Evolutionary conservation across 2,329 filamentous ascomycete species (phyloP).

Genomic region (Xylaria sp.): DNA sequence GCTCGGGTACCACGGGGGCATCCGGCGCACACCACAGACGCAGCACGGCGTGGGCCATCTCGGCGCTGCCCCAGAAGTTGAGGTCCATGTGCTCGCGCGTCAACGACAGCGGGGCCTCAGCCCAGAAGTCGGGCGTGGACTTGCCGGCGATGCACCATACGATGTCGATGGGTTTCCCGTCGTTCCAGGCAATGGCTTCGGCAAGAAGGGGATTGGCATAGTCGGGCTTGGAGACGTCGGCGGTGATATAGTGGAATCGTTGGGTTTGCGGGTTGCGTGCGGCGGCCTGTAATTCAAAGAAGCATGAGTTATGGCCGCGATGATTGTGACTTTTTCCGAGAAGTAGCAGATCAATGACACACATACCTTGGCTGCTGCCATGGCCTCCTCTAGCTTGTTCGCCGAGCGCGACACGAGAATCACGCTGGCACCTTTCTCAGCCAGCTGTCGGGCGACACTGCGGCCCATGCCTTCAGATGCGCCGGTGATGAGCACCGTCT

Average conservation of each 20-base stretch:
- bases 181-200: conserved; percentile 83
- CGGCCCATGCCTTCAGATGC: conserved; percentile 94
- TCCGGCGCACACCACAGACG: conserved; percentile 75
- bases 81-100: conserved; percentile 87
- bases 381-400: conserved; percentile 76
- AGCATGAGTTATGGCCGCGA: conserved; percentile 23
- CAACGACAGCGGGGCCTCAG: conserved; percentile 75
- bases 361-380: conserved; percentile 60
- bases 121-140: conserved; percentile 78
- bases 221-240: conserved; percentile 78
- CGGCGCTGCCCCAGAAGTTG: conserved; percentile 88
- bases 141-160: conserved; percentile 91
- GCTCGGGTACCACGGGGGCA: conserved; percentile 57
- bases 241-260: conserved; percentile 83
- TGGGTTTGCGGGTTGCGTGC: conserved; percentile 75
- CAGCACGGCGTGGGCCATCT: conserved; percentile 85
- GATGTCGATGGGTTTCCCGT: conserved; percentile 77
- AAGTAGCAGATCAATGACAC: not conserved
- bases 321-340: not conserved
- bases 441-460: conserved; percentile 77
- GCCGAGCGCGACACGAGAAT: conserved; percentile 84
- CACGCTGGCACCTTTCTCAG: conserved; percentile 85
- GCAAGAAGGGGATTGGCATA: conserved; percentile 77
- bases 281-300: conserved; percentile 61
- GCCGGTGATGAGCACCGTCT: conserved; percentile 92